These are phyloP conservation scores for Auricularia cornea DNA, from an alignment of 768 basidiomycete species.

Conservation along the genomic window DNA sequence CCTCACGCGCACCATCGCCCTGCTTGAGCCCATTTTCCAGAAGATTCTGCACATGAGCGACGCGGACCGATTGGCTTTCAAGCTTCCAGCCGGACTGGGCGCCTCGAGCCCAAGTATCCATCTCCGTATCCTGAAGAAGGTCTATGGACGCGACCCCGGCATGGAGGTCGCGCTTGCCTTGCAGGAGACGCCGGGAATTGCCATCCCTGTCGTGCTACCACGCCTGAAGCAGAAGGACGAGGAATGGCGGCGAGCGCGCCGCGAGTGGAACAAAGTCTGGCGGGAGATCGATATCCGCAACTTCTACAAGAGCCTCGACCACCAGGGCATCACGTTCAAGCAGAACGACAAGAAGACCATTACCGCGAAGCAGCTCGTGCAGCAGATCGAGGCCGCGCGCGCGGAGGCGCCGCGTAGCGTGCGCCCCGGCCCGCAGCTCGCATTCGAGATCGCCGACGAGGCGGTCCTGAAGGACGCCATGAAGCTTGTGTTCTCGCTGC, in stretches of 20 bases:
- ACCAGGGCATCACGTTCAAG: slow-evolving; percentile 89
- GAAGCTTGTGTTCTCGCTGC: slow-evolving; percentile 81
- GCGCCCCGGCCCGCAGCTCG: slow-evolving; percentile 39
- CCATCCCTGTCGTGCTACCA: slow-evolving; percentile 82
- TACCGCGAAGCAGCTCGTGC: slow-evolving; percentile 66
- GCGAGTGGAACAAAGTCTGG: slow-evolving; percentile 99
- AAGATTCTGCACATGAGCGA: slow-evolving; percentile 71
- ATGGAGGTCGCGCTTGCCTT: slow-evolving; percentile 76
- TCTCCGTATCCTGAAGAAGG: slow-evolving; percentile 91
- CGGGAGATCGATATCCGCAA: slow-evolving; percentile 92
- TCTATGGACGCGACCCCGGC: slow-evolving; percentile 84
- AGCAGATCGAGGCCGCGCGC: slow-evolving; percentile 75
- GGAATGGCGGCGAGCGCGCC: slow-evolving; percentile 94
- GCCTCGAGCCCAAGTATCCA: slow-evolving; percentile 80
- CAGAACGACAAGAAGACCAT: slow-evolving; percentile 79
- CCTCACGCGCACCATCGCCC: slow-evolving; percentile 78
- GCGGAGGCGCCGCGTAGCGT: slow-evolving; percentile 74
- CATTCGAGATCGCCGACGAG: slow-evolving; percentile 18
- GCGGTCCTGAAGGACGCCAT: slow-evolving; percentile 76
- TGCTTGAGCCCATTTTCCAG: slow-evolving; percentile 85
- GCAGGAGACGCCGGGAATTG: slow-evolving; percentile 84
- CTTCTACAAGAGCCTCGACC: slow-evolving; percentile 88
- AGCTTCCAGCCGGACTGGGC: slow-evolving; percentile 83
- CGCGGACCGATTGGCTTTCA: slow-evolving; percentile 75
- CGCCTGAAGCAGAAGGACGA: slow-evolving; percentile 95